phyloP scores from a whole-genome alignment of 2,329 filamentous ascomycete species.

The Penicillium nordicum region DNA sequence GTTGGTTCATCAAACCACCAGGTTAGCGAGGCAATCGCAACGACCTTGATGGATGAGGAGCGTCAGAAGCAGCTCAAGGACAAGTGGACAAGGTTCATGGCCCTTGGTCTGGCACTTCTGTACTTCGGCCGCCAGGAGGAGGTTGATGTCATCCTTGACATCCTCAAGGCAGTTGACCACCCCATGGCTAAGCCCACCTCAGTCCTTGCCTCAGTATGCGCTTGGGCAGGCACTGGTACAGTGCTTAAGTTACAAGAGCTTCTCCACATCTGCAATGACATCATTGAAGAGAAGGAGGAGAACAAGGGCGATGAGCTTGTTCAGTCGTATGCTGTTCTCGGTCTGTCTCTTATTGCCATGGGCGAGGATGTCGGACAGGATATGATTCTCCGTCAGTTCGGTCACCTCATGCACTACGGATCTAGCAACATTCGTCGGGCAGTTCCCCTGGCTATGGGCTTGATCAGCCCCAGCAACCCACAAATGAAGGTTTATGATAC shows the following conservation, averaged over 20 bases:
- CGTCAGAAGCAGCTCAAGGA: constrained; percentile 86
- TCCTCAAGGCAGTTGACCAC: constrained; percentile 93
- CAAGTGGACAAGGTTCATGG: constrained; percentile 98
- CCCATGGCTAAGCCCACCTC: constrained; percentile 96
- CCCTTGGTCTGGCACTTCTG: constrained; percentile 83
- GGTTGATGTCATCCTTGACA: constrained; percentile 96
- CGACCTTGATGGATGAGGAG: constrained; percentile 90
- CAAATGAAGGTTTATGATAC: constrained; percentile 99
- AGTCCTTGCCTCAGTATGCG: constrained; percentile 91
- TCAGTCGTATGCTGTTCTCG: constrained; percentile 92
- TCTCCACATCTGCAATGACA: constrained; percentile 96
- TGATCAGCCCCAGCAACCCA: constrained; percentile 95
- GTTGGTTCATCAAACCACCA: constrained; percentile 90
- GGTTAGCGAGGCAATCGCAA: constrained; percentile 86
- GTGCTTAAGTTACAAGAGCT: constrained; percentile 97
- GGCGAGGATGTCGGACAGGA: constrained; percentile 97
- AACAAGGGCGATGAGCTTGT: constrained; percentile 94
- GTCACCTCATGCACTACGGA: constrained; percentile 98
- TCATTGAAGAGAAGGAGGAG: constrained; percentile 89
- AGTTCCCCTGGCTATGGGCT: constrained; percentile 91
- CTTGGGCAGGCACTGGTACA: constrained; percentile 95
- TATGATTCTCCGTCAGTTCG: constrained; percentile 96
- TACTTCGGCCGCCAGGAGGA: constrained; percentile 98
- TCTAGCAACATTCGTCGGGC: constrained; percentile 95
- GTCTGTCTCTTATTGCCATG: constrained; percentile 93